These are phyloP conservation scores for Volvox reticuliferus DNA, from an alignment of 139 green algal species.

Conservation along the genomic window DNA sequence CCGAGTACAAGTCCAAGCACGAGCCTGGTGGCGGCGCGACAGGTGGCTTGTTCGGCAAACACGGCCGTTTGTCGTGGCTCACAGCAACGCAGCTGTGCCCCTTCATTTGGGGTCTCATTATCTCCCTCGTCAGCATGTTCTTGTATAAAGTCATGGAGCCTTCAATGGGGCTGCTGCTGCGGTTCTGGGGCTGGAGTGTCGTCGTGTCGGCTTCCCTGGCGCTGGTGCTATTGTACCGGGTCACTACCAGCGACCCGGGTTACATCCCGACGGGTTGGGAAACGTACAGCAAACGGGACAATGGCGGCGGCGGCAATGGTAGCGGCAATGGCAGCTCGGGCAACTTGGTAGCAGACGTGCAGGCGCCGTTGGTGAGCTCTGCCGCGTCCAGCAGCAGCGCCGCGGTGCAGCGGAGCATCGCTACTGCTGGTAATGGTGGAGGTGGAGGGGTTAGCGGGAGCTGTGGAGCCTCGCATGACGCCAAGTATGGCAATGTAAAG, in stretches of 20 bases:
- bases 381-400: neutral
- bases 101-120: constrained; percentile 85
- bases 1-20: constrained; percentile 69
- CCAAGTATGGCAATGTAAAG: constrained; percentile 29
- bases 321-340: neutral
- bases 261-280: constrained; percentile 75
- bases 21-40: constrained; percentile 14
- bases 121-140: constrained; percentile 79
- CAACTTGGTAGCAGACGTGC: neutral
- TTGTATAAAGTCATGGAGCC: constrained; percentile 66
- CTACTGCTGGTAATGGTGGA: neutral
- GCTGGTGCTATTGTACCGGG: constrained; percentile 83
- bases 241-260: constrained; percentile 86
- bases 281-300: constrained; percentile 40
- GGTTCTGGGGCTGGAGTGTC: constrained; percentile 31
- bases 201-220: constrained; percentile 47
- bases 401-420: neutral
- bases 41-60: constrained; percentile 65
- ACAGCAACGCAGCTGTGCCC: constrained; percentile 83
- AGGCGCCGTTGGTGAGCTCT: neutral
- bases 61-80: constrained; percentile 67
- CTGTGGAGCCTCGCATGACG: no score
- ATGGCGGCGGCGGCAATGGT: neutral
- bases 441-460: neutral
- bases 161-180: constrained; percentile 17